Evolutionary conservation across 2,329 filamentous ascomycete species (phyloP).

Genomic region (Pseudogymnoascus sp.): DNA sequence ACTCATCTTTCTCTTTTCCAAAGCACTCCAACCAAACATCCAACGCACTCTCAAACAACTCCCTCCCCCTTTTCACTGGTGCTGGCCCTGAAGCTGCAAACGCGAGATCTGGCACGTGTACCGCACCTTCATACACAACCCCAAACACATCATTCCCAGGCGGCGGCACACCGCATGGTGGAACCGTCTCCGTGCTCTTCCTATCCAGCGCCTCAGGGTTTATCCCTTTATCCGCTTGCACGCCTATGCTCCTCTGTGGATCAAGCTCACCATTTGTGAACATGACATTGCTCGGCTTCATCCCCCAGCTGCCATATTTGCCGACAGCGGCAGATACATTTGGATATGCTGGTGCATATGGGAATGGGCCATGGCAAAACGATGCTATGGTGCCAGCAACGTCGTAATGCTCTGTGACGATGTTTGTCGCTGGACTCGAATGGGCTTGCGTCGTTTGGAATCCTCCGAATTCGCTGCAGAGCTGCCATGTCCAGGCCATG

Average conservation of each 20-base stretch:
- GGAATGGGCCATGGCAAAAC: background rate
- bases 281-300: background rate
- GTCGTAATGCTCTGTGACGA: background rate
- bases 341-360: background rate
- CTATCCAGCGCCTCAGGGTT: background rate
- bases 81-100: background rate
- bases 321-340: background rate
- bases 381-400: background rate
- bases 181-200: background rate
- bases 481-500: background rate
- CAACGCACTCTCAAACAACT: slow-evolving; percentile 5
- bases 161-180: background rate
- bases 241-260: background rate
- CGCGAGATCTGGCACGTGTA: background rate
- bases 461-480: background rate
- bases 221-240: background rate
- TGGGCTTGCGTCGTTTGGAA: background rate
- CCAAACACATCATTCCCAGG: slow-evolving; percentile 2
- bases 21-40: slow-evolving; percentile 12
- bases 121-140: background rate
- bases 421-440: background rate
- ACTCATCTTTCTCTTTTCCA: background rate
- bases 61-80: slow-evolving; percentile 1
- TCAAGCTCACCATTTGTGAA: background rate
- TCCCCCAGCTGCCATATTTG: background rate